phyloP scores from a whole-genome alignment of 345 rosid genomes.

The Citrus maxima region DNA sequence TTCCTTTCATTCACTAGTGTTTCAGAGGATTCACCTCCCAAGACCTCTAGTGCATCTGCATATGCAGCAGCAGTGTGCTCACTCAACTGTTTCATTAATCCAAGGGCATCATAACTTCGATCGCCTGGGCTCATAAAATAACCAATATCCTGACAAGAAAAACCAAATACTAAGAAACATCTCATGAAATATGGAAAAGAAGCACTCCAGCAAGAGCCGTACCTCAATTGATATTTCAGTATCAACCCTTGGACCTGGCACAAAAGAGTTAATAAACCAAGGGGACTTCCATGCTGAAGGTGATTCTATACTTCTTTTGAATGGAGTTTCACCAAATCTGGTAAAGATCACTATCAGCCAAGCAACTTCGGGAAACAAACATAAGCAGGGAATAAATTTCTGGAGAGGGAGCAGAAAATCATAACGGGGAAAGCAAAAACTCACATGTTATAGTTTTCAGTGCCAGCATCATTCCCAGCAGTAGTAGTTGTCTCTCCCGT shows the following conservation, averaged over 20 bases:
- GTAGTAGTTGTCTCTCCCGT: constrained; percentile 27
- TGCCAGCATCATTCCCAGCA: constrained; percentile 35
- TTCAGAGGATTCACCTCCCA: constrained; percentile 76
- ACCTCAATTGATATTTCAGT: constrained; percentile 94
- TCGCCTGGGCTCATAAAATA: constrained; percentile 87
- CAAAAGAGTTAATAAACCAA: constrained; percentile 76
- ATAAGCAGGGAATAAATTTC: background rate
- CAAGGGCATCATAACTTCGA: constrained; percentile 85
- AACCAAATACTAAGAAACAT: background rate
- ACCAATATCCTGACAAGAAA: constrained; percentile 71
- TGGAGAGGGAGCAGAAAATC: background rate
- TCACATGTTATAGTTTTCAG: constrained; percentile 70
- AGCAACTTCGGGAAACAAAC: constrained; percentile 3
- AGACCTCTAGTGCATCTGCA: constrained; percentile 89
- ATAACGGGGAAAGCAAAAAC: constrained; percentile 16
- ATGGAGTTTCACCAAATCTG: constrained; percentile 91
- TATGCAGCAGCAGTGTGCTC: constrained; percentile 83
- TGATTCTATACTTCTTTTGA: constrained; percentile 80
- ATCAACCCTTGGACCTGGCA: constrained; percentile 76
- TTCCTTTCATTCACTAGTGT: constrained; percentile 43
- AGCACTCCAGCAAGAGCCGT: background rate
- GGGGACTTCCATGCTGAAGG: constrained; percentile 99
- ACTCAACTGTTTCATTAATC: constrained; percentile 83
- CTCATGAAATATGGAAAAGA: background rate
- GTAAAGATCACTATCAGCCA: constrained; percentile 16